A percentile compares a stretch with the other conserved stretches of the same genome.
Conservation (phyloP, 805 yeast genomes). For the Ogataea dorogensis region DNA sequence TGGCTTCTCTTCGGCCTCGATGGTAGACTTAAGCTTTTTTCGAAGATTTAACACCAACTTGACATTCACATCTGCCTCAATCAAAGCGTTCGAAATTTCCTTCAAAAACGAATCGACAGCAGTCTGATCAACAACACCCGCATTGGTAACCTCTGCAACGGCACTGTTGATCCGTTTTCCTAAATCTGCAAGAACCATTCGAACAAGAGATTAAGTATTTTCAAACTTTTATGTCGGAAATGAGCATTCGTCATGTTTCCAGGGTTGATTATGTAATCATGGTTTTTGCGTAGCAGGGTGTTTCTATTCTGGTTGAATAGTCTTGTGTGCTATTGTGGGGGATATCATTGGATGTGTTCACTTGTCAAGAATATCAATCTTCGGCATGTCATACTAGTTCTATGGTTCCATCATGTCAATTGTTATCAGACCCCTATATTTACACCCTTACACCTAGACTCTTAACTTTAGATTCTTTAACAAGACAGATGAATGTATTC, state of each 20-base stretch:
- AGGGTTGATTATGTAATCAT: no score
- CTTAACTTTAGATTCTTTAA: not conserved
- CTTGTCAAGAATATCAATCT: no score
- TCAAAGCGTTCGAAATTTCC: constrained; percentile 83
- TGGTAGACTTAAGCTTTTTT: constrained; percentile 60
- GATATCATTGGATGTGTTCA: no score
- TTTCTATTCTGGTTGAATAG: no score
- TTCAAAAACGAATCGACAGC: constrained; percentile 74
- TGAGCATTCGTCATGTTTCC: no score
- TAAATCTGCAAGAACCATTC: constrained; percentile 79
- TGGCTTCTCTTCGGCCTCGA: constrained; percentile 53
- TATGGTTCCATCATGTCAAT: no score
- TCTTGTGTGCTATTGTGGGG: no score
- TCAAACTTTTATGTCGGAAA: constrained; percentile 2
- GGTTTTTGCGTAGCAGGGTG: no score
- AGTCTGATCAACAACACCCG: constrained; percentile 53
- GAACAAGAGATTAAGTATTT: constrained; percentile 8
- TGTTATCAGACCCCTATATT: no score
- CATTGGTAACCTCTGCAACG: constrained; percentile 57
- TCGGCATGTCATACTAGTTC: no score
- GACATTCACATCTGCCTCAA: constrained; percentile 94
- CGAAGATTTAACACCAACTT: constrained; percentile 75
- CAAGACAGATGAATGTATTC: constrained; percentile 20
- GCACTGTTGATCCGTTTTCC: constrained; percentile 78
- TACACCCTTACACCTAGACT: constrained; percentile 5